phyloP scores from a whole-genome alignment of 2,329 filamentous ascomycete genomes.

The Cladosporium sp. region DNA sequence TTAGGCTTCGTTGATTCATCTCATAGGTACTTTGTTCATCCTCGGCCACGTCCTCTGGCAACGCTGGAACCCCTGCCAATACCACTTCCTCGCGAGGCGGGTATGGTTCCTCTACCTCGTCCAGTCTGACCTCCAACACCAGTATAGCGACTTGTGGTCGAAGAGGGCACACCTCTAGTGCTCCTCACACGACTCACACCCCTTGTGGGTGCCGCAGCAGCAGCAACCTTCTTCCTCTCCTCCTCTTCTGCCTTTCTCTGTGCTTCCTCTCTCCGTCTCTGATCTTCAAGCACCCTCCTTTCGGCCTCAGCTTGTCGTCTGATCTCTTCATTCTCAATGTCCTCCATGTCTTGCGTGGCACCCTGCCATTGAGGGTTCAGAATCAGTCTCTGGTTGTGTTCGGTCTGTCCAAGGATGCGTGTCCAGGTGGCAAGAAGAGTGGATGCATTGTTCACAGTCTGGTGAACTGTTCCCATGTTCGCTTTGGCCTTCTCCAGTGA shows the following conservation, averaged over 20 bases:
- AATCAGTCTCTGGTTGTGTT: conserved; percentile 91
- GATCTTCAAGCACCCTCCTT: conserved; percentile 70
- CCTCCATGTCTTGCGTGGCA: conserved; percentile 76
- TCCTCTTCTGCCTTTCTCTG: conserved; percentile 50
- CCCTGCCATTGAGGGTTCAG: conserved; percentile 87
- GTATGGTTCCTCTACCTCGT: conserved; percentile 49
- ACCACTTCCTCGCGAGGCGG: conserved; percentile 38
- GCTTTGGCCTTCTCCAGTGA: conserved; percentile 67
- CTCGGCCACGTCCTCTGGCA: conserved; percentile 29
- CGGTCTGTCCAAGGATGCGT: conserved; percentile 89
- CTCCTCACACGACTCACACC: conserved; percentile 30
- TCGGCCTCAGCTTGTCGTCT: conserved; percentile 72
- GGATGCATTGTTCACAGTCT: conserved; percentile 81
- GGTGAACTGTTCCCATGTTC: conserved; percentile 80
- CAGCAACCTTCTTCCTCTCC: conserved; percentile 52
- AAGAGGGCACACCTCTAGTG: conserved; percentile 21
- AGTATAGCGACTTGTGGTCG: conserved; percentile 35
- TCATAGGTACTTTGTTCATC: conserved; percentile 10
- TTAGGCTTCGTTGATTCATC: no score
- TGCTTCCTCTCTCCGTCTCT: conserved; percentile 54
- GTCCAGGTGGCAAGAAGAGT: conserved; percentile 93
- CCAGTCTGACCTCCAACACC: conserved; percentile 43
- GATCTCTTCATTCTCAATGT: conserved; percentile 74
- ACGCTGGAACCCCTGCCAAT: conserved; percentile 40
- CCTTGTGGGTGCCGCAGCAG: conserved; percentile 35